Conservation (phyloP, 2,329 filamentous ascomycete species). For the Neocatenulostroma microsporum region DNA sequence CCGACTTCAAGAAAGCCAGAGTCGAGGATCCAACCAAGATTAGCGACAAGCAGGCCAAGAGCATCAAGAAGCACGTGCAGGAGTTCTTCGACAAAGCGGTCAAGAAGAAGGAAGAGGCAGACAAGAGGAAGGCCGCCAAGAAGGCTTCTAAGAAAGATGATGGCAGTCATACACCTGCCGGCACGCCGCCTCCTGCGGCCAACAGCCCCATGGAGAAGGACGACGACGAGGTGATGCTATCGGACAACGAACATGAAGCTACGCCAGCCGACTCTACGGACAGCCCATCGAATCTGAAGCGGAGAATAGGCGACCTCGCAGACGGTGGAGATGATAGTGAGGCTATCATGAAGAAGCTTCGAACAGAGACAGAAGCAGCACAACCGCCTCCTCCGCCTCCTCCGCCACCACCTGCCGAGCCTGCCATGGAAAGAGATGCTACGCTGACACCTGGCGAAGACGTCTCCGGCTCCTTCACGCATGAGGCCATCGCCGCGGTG, state of each 20-base stretch:
- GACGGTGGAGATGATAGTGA: conserved; percentile 31
- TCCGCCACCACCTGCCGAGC: conserved; percentile 33
- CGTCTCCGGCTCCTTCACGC: conserved; percentile 13
- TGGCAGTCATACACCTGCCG: conserved; percentile 21
- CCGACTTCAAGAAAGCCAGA: conserved; percentile 84
- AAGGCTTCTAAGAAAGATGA: conserved; percentile 25
- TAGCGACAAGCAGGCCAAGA: conserved; percentile 67
- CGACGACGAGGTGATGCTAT: conserved; percentile 15
- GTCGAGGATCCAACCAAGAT: conserved; percentile 75
- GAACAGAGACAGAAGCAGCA: conserved; percentile 20
- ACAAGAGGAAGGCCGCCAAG: conserved; percentile 55
- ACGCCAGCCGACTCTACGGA: conserved; percentile 17
- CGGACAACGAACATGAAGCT: conserved; percentile 23
- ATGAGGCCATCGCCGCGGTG: conserved; percentile 10
- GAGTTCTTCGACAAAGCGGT: conserved; percentile 84
- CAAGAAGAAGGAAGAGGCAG: conserved; percentile 61
- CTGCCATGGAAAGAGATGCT: conserved; percentile 11
- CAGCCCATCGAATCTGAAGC: conserved; percentile 21
- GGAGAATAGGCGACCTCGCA: conserved; percentile 21
- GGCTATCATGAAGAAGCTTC: conserved; percentile 23
- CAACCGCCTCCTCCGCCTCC: conserved; percentile 34
- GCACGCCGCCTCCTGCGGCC: conserved; percentile 20
- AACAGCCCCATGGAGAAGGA: conserved; percentile 17
- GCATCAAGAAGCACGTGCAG: conserved; percentile 74
- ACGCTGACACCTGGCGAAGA: conserved; percentile 24